Evolutionary conservation across 1,139 yeast species (phyloP), one percentile per base, ranked within the genome.

Genomic region (Sugiyamaella novakii): DNA sequence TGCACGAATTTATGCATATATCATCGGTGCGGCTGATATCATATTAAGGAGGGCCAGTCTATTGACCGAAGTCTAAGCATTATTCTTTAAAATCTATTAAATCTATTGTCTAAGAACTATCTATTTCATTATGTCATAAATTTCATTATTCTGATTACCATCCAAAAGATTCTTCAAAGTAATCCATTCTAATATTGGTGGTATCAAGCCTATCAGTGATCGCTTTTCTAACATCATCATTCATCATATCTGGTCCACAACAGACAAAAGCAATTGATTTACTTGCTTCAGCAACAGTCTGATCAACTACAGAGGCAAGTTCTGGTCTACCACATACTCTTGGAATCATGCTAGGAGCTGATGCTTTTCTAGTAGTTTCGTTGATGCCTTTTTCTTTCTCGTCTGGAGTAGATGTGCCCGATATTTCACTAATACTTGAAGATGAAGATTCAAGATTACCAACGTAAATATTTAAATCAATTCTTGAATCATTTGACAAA

Each of bases 241-340:
- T 70, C 59, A 77, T 68, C 1, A 60, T 19, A 0, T 65, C 55
- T 2, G 80, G 78, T 3, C 79, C 80, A 61, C 79, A 75, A 5
- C 70, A 62, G 19, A 75, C 57, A 24, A 77, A 64, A 1, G 65
- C 63, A 0, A 68, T 58, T 1, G 66, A 54, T 12, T 71, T 71
- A 28, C 63, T 63, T 5, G 67, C 55, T 40, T 65, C 59, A 40
- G 59, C 44, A 34, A 78, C 65, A 38, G 71, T 75, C 2, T 63
- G 51, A 3, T 55, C 55, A 2, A 78, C 66, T 7, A 78, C 44
- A 1, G 54, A 59, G 2, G 59, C 55, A 28, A 79, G 52, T 47
- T 72, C 65, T 2, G 82, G 82, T 52, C 79, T 42, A n/a, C 51
- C 47, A 33, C 24, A 14, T 28, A 10, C 21, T 33, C 22, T 22